Evolutionary conservation across 768 basidiomycete genomes (phyloP).

Genomic region (Rhizopogon vesiculosus): DNA sequence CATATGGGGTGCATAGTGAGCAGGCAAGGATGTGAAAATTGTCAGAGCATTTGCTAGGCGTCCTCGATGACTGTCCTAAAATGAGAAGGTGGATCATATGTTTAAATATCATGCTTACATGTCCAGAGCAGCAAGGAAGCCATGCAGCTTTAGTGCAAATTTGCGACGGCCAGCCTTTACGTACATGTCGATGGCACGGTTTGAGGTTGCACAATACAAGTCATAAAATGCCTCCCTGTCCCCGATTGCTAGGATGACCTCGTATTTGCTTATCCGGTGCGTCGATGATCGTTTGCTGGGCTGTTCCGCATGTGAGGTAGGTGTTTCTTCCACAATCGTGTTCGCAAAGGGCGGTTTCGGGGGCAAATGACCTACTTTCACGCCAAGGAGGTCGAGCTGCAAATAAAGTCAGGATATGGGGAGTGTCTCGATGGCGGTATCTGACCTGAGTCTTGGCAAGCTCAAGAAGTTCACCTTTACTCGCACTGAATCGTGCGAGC

Average conservation of each 20-base stretch:
- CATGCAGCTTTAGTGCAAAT: slow-evolving; percentile 82
- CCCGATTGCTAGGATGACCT: slow-evolving; percentile 54
- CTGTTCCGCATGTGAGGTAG: slow-evolving; percentile 10
- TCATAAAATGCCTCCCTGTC: slow-evolving; percentile 67
- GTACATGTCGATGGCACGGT: slow-evolving; percentile 82
- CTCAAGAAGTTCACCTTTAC: slow-evolving; percentile 85
- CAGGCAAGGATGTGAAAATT: slow-evolving; percentile 76
- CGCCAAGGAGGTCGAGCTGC: slow-evolving; percentile 84
- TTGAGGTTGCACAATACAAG: slow-evolving; percentile 68
- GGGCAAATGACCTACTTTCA: slow-evolving; percentile 70
- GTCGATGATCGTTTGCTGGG: slow-evolving; percentile 17
- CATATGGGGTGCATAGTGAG: slow-evolving; percentile 76
- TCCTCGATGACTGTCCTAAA: slow-evolving; percentile 54
- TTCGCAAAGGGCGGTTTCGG: slow-evolving; percentile 66
- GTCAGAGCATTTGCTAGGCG: slow-evolving; percentile 58
- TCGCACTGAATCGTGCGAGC: slow-evolving; percentile 57
- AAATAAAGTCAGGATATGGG: slow-evolving; percentile 4
- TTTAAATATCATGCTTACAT: slow-evolving; percentile 50
- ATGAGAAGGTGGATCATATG: neutral
- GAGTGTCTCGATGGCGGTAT: neutral
- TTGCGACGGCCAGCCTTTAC: slow-evolving; percentile 79
- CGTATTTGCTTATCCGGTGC: slow-evolving; percentile 48
- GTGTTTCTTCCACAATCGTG: slow-evolving; percentile 23
- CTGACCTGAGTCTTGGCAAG: slow-evolving; percentile 83
- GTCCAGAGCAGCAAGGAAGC: slow-evolving; percentile 83